A percentile compares a stretch with the other conserved stretches of the same genome.
These are phyloP conservation scores for Parastagonospora nodorum DNA, from an alignment of 2,329 filamentous ascomycete genomes.

Conservation along the genomic window DNA sequence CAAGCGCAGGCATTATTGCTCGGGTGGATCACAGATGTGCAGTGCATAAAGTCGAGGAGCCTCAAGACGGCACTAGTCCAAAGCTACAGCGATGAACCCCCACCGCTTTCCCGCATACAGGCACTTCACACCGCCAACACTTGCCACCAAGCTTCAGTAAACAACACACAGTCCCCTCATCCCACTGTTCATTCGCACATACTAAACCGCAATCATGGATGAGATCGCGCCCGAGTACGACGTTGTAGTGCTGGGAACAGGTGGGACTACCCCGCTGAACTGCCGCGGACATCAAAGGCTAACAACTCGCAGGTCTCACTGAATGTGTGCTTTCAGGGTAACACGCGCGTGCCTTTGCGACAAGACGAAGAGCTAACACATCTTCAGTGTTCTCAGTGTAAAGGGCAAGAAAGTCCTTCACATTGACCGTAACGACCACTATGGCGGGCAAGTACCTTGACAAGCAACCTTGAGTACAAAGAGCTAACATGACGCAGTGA, in stretches of 20 bases:
- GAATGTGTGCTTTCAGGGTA: slow-evolving; percentile 99
- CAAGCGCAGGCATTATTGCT: not conserved
- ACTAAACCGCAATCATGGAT: slow-evolving; percentile 70
- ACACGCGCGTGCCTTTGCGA: slow-evolving; percentile 12
- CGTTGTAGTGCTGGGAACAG: slow-evolving; percentile 97
- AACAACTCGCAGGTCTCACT: slow-evolving; percentile 73
- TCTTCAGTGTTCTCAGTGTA: slow-evolving; percentile 82
- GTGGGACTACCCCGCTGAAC: slow-evolving; percentile 62
- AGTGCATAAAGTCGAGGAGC: slow-evolving; percentile 10
- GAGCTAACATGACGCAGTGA: slow-evolving; percentile 63
- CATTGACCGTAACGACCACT: slow-evolving; percentile 98
- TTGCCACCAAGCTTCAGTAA: slow-evolving; percentile 22
- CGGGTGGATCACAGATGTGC: not conserved
- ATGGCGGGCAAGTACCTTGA: slow-evolving; percentile 78
- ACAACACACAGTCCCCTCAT: slow-evolving; percentile 26
- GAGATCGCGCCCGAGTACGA: slow-evolving; percentile 99
- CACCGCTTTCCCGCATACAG: slow-evolving; percentile 15
- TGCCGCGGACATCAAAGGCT: slow-evolving; percentile 28
- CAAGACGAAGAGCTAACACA: slow-evolving; percentile 16
- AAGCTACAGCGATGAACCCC: slow-evolving; percentile 29
- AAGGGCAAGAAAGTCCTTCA: slow-evolving; percentile 99
- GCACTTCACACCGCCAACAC: slow-evolving; percentile 33
- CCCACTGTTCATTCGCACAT: slow-evolving; percentile 18
- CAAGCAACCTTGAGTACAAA: slow-evolving; percentile 9
- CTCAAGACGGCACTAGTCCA: slow-evolving; percentile 10